Conservation (phyloP, 352 stramenopile species). For the Pythium vanterpoolii region DNA sequence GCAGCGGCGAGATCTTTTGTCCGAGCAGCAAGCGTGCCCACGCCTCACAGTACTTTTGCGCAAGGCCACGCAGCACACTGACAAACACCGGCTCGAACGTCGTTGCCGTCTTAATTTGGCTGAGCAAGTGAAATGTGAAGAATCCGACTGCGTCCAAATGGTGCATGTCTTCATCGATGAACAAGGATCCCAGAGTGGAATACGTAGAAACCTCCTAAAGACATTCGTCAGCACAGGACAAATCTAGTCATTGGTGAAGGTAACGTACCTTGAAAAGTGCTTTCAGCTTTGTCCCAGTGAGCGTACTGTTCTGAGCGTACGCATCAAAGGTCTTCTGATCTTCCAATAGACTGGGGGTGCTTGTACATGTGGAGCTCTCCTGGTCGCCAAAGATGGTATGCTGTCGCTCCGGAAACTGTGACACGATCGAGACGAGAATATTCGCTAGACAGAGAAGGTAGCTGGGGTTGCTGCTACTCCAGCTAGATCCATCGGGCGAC, state of each 20-base stretch:
- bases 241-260: not conserved
- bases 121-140: constrained; percentile 51
- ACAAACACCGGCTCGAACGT: constrained; percentile 53
- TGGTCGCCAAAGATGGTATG: constrained; percentile 45
- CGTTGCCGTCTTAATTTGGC: constrained; percentile 34
- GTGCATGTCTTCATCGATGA: constrained; percentile 65
- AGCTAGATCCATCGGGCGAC: not conserved
- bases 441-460: constrained; percentile 59
- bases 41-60: constrained; percentile 60
- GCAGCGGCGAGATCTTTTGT: constrained; percentile 65
- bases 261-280: constrained; percentile 30
- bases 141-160: constrained; percentile 38
- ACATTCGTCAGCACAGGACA: not conserved
- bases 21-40: constrained; percentile 56
- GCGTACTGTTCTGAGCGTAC: not conserved
- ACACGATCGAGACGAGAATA: constrained; percentile 62
- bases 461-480: constrained; percentile 14
- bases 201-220: not conserved
- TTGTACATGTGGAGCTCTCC: not conserved
- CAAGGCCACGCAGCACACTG: constrained; percentile 46
- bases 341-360: not conserved
- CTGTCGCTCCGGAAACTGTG: constrained; percentile 41
- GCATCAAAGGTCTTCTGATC: constrained; percentile 7
- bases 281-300: constrained; percentile 18
- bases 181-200: constrained; percentile 28